Evolutionary conservation across 176 grass and related monocot genomes (phyloP), one percentile per base, ranked within the genome.

Genomic region (Oryza meyeriana): DNA sequence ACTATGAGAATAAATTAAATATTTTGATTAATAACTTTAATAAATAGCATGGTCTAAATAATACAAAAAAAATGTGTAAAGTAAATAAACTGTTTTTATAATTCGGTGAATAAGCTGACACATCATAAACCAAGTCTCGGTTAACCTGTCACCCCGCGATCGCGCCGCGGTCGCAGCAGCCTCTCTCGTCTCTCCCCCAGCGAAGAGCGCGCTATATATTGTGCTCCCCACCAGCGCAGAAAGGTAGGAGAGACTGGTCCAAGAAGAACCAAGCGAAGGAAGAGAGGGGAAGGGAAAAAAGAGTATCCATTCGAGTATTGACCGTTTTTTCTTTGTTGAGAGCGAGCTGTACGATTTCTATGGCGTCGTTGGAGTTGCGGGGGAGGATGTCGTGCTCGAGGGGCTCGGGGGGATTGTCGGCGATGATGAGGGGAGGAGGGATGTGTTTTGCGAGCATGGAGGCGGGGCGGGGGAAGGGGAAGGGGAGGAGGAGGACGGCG

Each of bases 351-450:
- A 20, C 16, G 47, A 50, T 50, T 50, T 20, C 2, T 65, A 78
- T 86, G 83, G 67, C 83, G 66, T 31, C 88, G 44, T 63, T 42
- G 74, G 61, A 86, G 84, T 4, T 86, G 25, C 0, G 83, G 47
- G 29, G 74, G 8, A 68, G 61, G 12, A 48, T 83, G 47, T 52
- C 32, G 17, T 24, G 73, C 68, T 27, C 41, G 2, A 12, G 25
- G 12, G 44, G 44, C 16, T 17, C 0, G 29, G 17, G 1, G 59
- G 41, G n/a, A 14, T 11, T 2, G 20, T 14, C 42, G 8, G 69
- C 47, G 63, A 6, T 3, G 26, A 2, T 36, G n/a, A 22, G 57
- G 8, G 12, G 50, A 10, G 8, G 77, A 12, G n/a, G 66, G 58
- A 35, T 9, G 59, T 74, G 73, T 16, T 61, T 72, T 29, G 44